Evolutionary conservation across 2,329 filamentous ascomycete species (phyloP).

Genomic region (Sporothrix pseudoabietina): DNA sequence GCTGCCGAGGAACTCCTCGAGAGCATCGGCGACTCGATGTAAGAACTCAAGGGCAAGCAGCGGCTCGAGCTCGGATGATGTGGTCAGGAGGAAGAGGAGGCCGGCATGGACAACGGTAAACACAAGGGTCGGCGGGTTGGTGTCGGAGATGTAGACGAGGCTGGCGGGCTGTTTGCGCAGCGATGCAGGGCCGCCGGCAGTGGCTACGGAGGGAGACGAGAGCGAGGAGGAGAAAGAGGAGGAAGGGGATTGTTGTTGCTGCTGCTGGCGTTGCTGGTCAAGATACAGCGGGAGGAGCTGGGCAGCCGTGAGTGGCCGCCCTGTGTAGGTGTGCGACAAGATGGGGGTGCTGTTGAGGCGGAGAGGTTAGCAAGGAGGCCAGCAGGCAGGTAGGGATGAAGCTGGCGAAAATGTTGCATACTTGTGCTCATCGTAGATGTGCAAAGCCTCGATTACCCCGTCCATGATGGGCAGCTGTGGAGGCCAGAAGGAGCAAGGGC

Average conservation of each 20-base stretch:
- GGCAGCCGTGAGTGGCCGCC: slow-evolving; percentile 73
- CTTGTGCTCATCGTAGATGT: slow-evolving; percentile 97
- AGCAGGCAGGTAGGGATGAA: not conserved
- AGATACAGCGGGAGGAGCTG: slow-evolving; percentile 85
- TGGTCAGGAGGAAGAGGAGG: slow-evolving; percentile 80
- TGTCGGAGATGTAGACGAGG: slow-evolving; percentile 79
- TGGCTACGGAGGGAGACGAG: not conserved
- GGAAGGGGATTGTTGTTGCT: not conserved
- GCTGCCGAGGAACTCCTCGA: slow-evolving; percentile 91
- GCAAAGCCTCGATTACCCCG: slow-evolving; percentile 88
- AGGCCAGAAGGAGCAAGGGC: slow-evolving; percentile 3
- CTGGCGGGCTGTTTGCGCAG: slow-evolving; percentile 69
- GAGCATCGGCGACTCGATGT: slow-evolving; percentile 85
- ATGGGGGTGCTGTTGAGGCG: slow-evolving; percentile 66
- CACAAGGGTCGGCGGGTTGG: slow-evolving; percentile 81
- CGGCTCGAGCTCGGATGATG: slow-evolving; percentile 84
- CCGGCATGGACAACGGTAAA: slow-evolving; percentile 86
- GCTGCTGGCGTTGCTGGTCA: slow-evolving; percentile 59
- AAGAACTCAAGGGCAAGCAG: slow-evolving; percentile 91
- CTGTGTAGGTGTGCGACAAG: slow-evolving; percentile 85
- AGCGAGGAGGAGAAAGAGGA: not conserved
- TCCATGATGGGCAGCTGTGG: slow-evolving; percentile 58
- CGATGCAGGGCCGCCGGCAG: not conserved
- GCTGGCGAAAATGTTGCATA: slow-evolving; percentile 47
- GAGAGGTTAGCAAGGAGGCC: not conserved